A percentile compares a stretch with the other conserved stretches of the same genome.
These are phyloP conservation scores for Aspergillus sojae DNA, from an alignment of 2,329 filamentous ascomycete genomes.

Conservation along the genomic window DNA sequence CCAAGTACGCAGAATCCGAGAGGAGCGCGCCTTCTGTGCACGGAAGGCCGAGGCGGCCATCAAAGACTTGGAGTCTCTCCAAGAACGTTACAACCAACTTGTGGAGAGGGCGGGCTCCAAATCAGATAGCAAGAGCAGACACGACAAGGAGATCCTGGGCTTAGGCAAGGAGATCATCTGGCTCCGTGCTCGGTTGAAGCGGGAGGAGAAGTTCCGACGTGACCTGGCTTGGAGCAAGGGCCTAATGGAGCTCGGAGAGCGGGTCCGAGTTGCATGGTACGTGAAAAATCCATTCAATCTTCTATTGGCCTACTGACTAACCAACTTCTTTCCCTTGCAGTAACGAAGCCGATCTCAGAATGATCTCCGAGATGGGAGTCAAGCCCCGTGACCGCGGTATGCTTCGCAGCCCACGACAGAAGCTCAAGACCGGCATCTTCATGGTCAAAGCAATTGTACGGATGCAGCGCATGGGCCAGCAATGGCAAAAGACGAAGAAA, in stretches of 20 bases:
- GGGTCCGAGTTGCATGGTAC: slow-evolving; percentile 71
- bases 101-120: slow-evolving; percentile 49
- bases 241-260: slow-evolving; percentile 79
- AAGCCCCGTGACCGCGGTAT: slow-evolving; percentile 42
- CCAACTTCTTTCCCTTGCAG: slow-evolving; percentile 54
- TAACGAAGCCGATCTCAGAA: slow-evolving; percentile 86
- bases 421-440: slow-evolving; percentile 46
- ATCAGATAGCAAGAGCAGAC: slow-evolving; percentile 47
- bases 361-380: slow-evolving; percentile 82
- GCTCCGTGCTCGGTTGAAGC: slow-evolving; percentile 77
- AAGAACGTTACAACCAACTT: slow-evolving; percentile 66
- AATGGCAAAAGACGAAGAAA: slow-evolving; percentile 48
- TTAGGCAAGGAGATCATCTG: slow-evolving; percentile 88
- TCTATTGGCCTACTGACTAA: slow-evolving; percentile 19
- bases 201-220: slow-evolving; percentile 77
- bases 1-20: slow-evolving; percentile 66
- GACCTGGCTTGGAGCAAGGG: slow-evolving; percentile 86
- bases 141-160: slow-evolving; percentile 72
- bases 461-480: slow-evolving; percentile 48
- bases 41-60: slow-evolving; percentile 44
- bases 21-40: slow-evolving; percentile 47
- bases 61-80: slow-evolving; percentile 49
- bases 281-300: slow-evolving; percentile 42
- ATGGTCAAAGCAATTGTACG: slow-evolving; percentile 48
- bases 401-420: slow-evolving; percentile 41